phyloP scores from a whole-genome alignment of 2,329 filamentous ascomycete species.

The Fusarium avenaceum region DNA sequence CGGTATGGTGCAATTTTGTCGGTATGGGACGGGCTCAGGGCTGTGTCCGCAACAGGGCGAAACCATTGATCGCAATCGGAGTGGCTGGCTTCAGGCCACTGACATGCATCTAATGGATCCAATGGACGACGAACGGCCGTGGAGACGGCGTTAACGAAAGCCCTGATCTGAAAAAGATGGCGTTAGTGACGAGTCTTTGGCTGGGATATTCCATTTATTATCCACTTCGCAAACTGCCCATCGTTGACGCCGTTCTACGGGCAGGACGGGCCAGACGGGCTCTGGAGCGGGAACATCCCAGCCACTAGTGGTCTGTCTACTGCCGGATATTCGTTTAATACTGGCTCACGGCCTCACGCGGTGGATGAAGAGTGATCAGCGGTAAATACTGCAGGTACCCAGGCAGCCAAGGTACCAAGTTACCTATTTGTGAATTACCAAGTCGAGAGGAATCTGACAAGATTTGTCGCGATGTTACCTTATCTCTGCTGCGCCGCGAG shows the following conservation, averaged over 20 bases:
- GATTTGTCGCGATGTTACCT: constrained; percentile 10
- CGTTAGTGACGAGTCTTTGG: constrained; percentile 41
- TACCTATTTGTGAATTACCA: background rate
- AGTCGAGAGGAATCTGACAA: constrained; percentile 11
- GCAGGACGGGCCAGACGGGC: constrained; percentile 11
- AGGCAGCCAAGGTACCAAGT: constrained; percentile 3
- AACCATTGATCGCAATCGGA: constrained; percentile 29
- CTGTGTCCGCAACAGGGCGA: constrained; percentile 24
- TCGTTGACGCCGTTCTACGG: constrained; percentile 22
- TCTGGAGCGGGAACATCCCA: constrained; percentile 33
- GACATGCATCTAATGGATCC: constrained; percentile 19
- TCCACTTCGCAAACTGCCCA: constrained; percentile 4
- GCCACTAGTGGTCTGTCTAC: constrained; percentile 25
- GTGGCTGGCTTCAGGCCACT: constrained; percentile 19
- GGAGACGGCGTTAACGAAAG: constrained; percentile 26
- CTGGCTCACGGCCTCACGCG: constrained; percentile 12
- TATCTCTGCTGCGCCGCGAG: constrained; percentile 9
- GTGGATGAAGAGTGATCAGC: constrained; percentile 13
- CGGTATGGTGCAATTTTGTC: constrained; percentile 31
- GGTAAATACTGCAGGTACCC: constrained; percentile 36
- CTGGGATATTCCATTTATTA: constrained; percentile 30
- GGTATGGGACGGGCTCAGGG: constrained; percentile 4
- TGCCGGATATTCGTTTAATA: constrained; percentile 18
- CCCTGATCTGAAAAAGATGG: constrained; percentile 32
- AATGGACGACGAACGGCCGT: constrained; percentile 18